These are phyloP conservation scores for Irpex lacteus DNA, from an alignment of 1,284 basidiomycete genomes.

Conservation along the genomic window DNA sequence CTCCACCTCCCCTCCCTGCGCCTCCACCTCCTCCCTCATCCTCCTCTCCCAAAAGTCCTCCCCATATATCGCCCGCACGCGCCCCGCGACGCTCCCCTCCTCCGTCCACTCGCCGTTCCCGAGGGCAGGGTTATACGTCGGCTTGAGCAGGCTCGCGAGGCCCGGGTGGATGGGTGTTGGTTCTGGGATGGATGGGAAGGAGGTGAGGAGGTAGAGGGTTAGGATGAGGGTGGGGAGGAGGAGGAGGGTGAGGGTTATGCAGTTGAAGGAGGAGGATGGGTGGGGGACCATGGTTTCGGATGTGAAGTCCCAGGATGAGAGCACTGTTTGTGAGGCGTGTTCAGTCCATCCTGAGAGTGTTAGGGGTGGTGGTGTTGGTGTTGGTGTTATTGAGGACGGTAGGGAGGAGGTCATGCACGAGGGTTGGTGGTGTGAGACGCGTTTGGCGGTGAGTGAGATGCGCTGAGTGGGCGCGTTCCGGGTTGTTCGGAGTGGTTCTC, in stretches of 20 bases:
- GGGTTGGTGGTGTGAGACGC: too few relatives aligned
- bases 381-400: too few relatives aligned
- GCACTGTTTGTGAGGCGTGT: too few relatives aligned
- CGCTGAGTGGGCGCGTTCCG: too few relatives aligned
- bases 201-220: constrained; percentile 54
- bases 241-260: constrained; percentile 53
- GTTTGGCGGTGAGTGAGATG: too few relatives aligned
- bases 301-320: too few relatives aligned
- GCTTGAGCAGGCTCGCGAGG: constrained; percentile 38
- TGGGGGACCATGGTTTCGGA: too few relatives aligned
- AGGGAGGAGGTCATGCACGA: too few relatives aligned
- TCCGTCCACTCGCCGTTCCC: neutral
- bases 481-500: too few relatives aligned
- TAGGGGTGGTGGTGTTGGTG: too few relatives aligned
- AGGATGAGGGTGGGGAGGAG: constrained; percentile 58
- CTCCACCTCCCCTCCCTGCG: neutral
- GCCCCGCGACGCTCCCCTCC: neutral
- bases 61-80: constrained; percentile 56
- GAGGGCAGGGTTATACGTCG: too few relatives aligned
- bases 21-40: neutral
- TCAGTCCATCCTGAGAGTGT: too few relatives aligned
- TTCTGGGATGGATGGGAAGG: constrained; percentile 45
- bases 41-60: constrained; percentile 58
- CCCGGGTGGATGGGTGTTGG: constrained; percentile 54
- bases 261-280: constrained; percentile 34